phyloP scores from a whole-genome alignment of 352 stramenopile genomes.

The Globisporangium echinulatum region DNA sequence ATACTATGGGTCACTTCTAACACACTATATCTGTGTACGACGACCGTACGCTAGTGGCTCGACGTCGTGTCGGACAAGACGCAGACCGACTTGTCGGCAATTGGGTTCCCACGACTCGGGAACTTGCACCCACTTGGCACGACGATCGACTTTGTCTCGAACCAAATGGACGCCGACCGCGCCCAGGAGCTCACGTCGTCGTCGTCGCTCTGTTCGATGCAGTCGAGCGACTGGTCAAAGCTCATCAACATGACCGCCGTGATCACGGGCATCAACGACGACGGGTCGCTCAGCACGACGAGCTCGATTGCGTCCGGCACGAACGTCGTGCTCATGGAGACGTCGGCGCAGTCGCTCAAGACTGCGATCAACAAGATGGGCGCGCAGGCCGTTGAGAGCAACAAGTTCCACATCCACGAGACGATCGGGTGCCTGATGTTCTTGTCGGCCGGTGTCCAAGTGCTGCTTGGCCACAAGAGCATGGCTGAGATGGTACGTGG shows the following conservation, averaged over 20 bases:
- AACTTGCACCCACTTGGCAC: conserved; percentile 80
- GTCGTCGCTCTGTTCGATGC: conserved; percentile 69
- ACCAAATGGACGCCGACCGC: conserved; percentile 62
- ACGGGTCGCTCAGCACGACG: conserved; percentile 76
- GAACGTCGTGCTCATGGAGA: conserved; percentile 86
- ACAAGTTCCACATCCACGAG: conserved; percentile 81
- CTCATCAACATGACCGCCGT: conserved; percentile 84
- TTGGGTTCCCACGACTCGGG: conserved; percentile 73
- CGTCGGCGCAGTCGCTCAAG: conserved; percentile 71
- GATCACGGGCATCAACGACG: conserved; percentile 80
- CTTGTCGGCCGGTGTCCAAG: conserved; percentile 76
- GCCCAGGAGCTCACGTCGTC: conserved; percentile 40
- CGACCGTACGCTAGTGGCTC: conserved; percentile 44
- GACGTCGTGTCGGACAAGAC: conserved; percentile 72
- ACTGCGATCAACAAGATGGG: conserved; percentile 87
- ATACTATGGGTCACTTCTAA: neutral
- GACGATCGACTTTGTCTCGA: conserved; percentile 73
- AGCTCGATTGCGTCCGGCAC: conserved; percentile 70
- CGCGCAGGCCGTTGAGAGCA: conserved; percentile 55
- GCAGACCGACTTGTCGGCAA: conserved; percentile 61
- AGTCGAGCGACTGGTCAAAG: conserved; percentile 74
- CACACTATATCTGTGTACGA: neutral
- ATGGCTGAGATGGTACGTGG: conserved; percentile 79
- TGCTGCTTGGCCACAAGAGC: conserved; percentile 79
- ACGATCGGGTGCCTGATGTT: conserved; percentile 85